Percentiles rank a stretch among this genome's conserved stretches.
Conservation (phyloP, 2,329 filamentous ascomycete genomes). For the Fusarium torulosum region DNA sequence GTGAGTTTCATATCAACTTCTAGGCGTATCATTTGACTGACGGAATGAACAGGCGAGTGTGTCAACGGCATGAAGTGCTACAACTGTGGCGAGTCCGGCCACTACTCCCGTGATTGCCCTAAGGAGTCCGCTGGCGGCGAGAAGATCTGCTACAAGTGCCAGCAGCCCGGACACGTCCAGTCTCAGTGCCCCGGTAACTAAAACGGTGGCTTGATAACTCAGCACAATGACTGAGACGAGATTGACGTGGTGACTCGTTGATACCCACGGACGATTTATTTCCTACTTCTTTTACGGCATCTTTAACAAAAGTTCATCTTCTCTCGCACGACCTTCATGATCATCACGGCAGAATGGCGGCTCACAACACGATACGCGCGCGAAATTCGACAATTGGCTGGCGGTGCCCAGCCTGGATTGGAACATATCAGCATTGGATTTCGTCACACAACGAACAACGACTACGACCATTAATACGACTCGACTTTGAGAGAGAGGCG, state of each 20-base stretch:
- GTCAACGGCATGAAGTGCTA: constrained; percentile 99
- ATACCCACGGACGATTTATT: constrained; percentile 57
- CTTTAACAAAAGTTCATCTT: constrained; percentile 50
- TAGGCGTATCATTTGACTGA: constrained; percentile 33
- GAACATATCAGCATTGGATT: constrained; percentile 51
- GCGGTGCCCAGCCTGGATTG: constrained; percentile 45
- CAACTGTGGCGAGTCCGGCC: constrained; percentile 95
- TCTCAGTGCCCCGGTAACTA: constrained; percentile 89
- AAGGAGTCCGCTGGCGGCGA: constrained; percentile 88
- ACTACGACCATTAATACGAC: constrained; percentile 44
- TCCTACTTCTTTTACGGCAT: constrained; percentile 48
- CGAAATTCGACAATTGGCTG: constrained; percentile 45
- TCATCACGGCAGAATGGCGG: constrained; percentile 49
- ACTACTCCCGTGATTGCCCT: constrained; percentile 95
- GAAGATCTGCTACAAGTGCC: constrained; percentile 99
- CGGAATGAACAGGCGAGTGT: constrained; percentile 76
- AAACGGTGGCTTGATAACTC: constrained; percentile 49
- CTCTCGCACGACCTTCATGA: constrained; percentile 50
- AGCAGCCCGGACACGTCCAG: constrained; percentile 89
- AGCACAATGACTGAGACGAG: constrained; percentile 44
- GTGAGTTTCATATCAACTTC: constrained; percentile 60
- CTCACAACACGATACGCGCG: constrained; percentile 47
- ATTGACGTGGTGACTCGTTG: constrained; percentile 58
- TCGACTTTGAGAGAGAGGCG: constrained; percentile 46
- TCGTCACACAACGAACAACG: constrained; percentile 46